Evolutionary conservation across 176 grass and related monocot species (phyloP).

Genomic region (Thalia dealbata): DNA sequence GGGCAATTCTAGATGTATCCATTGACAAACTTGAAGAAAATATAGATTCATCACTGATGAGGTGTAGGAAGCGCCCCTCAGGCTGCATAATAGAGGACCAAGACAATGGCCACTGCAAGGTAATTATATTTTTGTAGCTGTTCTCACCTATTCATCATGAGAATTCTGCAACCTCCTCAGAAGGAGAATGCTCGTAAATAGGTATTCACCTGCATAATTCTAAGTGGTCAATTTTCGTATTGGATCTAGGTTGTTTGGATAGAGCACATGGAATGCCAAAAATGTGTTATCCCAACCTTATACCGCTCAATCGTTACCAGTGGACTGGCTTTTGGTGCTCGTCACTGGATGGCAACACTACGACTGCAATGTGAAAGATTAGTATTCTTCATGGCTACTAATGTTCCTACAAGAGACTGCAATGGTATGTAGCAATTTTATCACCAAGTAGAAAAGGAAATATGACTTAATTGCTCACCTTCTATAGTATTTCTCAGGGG

Average conservation of each 20-base stretch:
- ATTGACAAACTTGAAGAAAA: slow-evolving; percentile 30
- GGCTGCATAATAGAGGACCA: slow-evolving; percentile 63
- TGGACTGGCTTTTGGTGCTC: slow-evolving; percentile 65
- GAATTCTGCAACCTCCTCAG: not conserved
- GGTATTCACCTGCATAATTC: not conserved
- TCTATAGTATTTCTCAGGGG: slow-evolving; percentile 26
- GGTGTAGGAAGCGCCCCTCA: slow-evolving; percentile 44
- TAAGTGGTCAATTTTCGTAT: not conserved
- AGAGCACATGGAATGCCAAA: slow-evolving; percentile 52
- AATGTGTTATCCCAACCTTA: slow-evolving; percentile 25
- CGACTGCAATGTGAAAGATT: slow-evolving; percentile 60
- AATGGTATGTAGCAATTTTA: slow-evolving; percentile 25
- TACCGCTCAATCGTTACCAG: slow-evolving; percentile 32
- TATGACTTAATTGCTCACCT: not conserved
- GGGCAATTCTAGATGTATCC: slow-evolving; percentile 56
- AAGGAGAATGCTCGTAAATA: not conserved
- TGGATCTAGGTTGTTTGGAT: slow-evolving; percentile 48
- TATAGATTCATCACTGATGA: slow-evolving; percentile 16
- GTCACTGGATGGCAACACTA: slow-evolving; percentile 61
- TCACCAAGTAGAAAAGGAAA: not conserved
- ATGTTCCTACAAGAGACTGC: slow-evolving; percentile 52
- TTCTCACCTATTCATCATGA: not conserved
- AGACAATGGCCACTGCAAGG: slow-evolving; percentile 57
- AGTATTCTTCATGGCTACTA: slow-evolving; percentile 78
- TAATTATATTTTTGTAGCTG: slow-evolving; percentile 5